A percentile compares a stretch with the other conserved stretches of the same genome.
phyloP scores from a whole-genome alignment of 2,329 filamentous ascomycete genomes.

The Fusarium avenaceum region DNA sequence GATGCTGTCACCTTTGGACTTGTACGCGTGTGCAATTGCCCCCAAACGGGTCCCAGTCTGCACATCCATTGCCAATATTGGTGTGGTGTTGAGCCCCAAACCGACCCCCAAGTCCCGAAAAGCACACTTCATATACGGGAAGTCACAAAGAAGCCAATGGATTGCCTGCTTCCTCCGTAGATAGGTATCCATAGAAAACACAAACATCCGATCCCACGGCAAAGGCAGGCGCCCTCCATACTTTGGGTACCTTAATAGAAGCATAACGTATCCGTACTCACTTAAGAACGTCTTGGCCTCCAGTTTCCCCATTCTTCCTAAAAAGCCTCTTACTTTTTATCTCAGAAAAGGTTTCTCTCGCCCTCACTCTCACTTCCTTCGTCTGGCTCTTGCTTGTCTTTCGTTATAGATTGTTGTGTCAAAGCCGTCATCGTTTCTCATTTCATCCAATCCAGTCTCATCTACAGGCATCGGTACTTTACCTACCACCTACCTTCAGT shows the following conservation, averaged over 20 bases:
- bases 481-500: slow-evolving; percentile 6
- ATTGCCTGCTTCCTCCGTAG: not conserved
- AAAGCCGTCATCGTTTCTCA: slow-evolving; percentile 6
- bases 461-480: slow-evolving; percentile 13
- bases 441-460: slow-evolving; percentile 24
- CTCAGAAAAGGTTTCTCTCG: slow-evolving; percentile 24
- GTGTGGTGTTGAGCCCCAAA: slow-evolving; percentile 39
- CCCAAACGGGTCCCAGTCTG: slow-evolving; percentile 9
- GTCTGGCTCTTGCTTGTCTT: slow-evolving; percentile 29
- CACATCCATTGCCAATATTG: slow-evolving; percentile 38
- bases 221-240: not conserved
- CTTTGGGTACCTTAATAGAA: slow-evolving; percentile 10
- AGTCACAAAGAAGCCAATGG: slow-evolving; percentile 29
- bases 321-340: slow-evolving; percentile 22
- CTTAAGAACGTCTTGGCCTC: slow-evolving; percentile 36
- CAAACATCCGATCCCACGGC: slow-evolving; percentile 32
- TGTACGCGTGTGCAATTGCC: slow-evolving; percentile 42
- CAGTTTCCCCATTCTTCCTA: slow-evolving; percentile 27
- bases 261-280: slow-evolving; percentile 27
- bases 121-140: slow-evolving; percentile 30
- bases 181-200: slow-evolving; percentile 14
- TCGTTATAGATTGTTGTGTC: slow-evolving; percentile 36
- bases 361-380: slow-evolving; percentile 30
- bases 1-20: slow-evolving; percentile 10
- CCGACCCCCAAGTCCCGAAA: not conserved